Evolutionary conservation across 495 filamentous ascomycete species (phyloP).

Genomic region (Aspergillus hancockii): DNA sequence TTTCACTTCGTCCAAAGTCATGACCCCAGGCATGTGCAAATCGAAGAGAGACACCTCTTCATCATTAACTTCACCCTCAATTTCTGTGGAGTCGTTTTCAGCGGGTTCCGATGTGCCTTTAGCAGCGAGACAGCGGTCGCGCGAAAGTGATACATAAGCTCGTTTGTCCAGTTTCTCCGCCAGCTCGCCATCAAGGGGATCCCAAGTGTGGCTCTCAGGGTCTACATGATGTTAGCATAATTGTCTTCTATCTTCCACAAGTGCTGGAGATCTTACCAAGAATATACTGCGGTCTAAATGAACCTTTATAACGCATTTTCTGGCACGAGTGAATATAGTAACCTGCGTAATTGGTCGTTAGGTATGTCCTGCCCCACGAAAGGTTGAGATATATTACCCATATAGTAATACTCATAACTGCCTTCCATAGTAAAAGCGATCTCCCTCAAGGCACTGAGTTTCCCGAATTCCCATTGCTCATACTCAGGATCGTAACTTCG

Average conservation of each 20-base stretch:
- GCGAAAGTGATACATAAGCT: constrained; percentile 69
- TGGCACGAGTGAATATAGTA: constrained; percentile 72
- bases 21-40: constrained; percentile 74
- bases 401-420: constrained; percentile 73
- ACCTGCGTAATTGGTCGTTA: constrained; percentile 35
- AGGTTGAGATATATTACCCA: constrained; percentile 53
- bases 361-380: no score
- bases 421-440: constrained; percentile 75
- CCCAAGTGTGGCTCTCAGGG: constrained; percentile 74
- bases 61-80: constrained; percentile 40
- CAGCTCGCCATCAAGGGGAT: constrained; percentile 67
- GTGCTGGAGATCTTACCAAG: constrained; percentile 48
- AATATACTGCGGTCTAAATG: constrained; percentile 80
- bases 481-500: constrained; percentile 77
- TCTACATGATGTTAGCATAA: constrained; percentile 43
- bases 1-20: constrained; percentile 63
- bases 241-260: constrained; percentile 1
- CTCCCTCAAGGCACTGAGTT: constrained; percentile 84
- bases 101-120: constrained; percentile 20
- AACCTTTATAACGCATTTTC: constrained; percentile 90
- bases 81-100: constrained; percentile 4
- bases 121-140: constrained; percentile 35
- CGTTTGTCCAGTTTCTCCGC: constrained; percentile 61
- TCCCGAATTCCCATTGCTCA: constrained; percentile 78
- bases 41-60: constrained; percentile 61